Conservation (phyloP, 2,329 filamentous ascomycete genomes). For the Penicillium concentricum region DNA sequence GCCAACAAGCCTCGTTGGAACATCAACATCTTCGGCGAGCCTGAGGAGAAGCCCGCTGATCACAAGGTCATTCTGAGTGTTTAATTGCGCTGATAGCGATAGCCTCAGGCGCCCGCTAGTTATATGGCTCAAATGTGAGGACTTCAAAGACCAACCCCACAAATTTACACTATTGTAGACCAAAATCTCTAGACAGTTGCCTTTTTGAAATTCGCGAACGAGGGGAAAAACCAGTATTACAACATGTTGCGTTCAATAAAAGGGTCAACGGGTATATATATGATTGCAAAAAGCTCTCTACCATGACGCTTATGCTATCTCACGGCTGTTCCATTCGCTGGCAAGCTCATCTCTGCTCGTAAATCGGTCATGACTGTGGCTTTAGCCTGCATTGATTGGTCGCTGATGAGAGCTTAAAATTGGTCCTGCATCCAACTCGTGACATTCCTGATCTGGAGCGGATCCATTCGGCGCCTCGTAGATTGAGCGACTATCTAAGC, state of each 20-base stretch:
- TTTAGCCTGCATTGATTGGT: conserved; percentile 15
- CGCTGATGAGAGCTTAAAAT: conserved; percentile 17
- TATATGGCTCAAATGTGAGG: not conserved
- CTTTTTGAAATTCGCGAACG: not conserved
- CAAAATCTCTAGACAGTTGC: not conserved
- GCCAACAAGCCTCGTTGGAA: conserved; percentile 55
- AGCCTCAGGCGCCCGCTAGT: not conserved
- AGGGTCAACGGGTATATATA: not conserved
- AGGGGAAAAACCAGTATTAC: not conserved
- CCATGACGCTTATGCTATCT: not conserved
- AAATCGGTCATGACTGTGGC: not conserved
- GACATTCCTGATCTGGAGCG: conserved; percentile 14
- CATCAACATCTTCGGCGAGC: conserved; percentile 57
- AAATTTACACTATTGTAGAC: not conserved
- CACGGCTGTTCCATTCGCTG: not conserved
- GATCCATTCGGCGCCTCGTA: conserved; percentile 13
- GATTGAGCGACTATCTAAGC: conserved; percentile 18
- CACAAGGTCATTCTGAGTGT: conserved; percentile 48
- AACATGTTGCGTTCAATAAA: not conserved
- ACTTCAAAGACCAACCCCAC: not conserved
- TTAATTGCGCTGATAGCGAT: conserved; percentile 19
- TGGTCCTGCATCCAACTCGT: conserved; percentile 21
- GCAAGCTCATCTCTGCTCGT: not conserved
- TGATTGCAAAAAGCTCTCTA: not conserved
- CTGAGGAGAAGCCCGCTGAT: conserved; percentile 51